Conservation (phyloP, 2,329 filamentous ascomycete species). For the Geoglossum cookeanum region DNA sequence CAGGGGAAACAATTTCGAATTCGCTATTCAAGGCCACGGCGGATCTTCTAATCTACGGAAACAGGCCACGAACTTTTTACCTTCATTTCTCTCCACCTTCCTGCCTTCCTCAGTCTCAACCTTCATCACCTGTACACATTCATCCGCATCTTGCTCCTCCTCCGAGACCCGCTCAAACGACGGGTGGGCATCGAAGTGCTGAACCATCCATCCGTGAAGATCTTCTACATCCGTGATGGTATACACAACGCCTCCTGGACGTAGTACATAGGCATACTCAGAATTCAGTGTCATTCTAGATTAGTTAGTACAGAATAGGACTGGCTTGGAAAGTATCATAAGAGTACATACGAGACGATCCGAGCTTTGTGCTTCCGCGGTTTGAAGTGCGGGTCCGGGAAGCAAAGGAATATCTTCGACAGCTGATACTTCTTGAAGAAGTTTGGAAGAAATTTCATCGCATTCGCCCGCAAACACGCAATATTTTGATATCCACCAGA, state of each 20-base stretch:
- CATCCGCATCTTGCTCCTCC: constrained; percentile 47
- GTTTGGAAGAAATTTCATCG: constrained; percentile 99
- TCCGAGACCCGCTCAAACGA: constrained; percentile 59
- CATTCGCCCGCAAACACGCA: constrained; percentile 75
- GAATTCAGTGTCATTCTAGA: constrained; percentile 54
- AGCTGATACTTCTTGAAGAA: constrained; percentile 75
- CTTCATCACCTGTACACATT: constrained; percentile 55
- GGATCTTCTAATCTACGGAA: constrained; percentile 70
- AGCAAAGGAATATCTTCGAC: constrained; percentile 88
- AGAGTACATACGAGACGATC: constrained; percentile 46
- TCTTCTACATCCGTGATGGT: constrained; percentile 97
- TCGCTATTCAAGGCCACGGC: constrained; percentile 36
- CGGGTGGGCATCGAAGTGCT: constrained; percentile 59
- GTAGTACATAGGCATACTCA: constrained; percentile 79
- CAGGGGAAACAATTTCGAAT: not conserved
- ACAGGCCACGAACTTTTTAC: constrained; percentile 76
- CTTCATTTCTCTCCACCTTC: constrained; percentile 82
- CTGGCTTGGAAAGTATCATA: not conserved
- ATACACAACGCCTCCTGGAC: constrained; percentile 72
- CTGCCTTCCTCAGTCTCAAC: constrained; percentile 91
- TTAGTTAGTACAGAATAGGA: not conserved
- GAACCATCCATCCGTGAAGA: constrained; percentile 81
- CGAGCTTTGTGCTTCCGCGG: constrained; percentile 90
- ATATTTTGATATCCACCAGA: constrained; percentile 58
- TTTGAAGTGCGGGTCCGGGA: constrained; percentile 97